Evolutionary conservation across 169 alveolate genomes (phyloP).

Genomic region (Cryptosporidium sp.): DNA sequence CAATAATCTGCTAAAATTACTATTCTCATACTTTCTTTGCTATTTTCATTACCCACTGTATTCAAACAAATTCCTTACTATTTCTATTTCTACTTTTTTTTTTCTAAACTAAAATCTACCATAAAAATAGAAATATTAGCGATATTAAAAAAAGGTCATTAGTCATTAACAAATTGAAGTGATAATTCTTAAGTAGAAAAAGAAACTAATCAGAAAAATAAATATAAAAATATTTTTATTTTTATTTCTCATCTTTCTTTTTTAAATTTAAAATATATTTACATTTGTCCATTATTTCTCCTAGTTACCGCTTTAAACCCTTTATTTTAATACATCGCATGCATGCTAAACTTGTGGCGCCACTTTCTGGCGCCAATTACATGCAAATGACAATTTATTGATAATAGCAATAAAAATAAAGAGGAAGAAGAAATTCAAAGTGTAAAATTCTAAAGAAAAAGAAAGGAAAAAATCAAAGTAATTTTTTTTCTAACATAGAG

Average conservation of each 20-base stretch:
- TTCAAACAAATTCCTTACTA: too few relatives aligned
- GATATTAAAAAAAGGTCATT: too few relatives aligned
- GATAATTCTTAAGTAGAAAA: too few relatives aligned
- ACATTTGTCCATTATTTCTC: background rate
- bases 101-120: too few relatives aligned
- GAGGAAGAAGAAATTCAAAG: conserved; percentile 24
- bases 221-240: too few relatives aligned
- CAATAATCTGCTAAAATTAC: background rate
- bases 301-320: conserved; percentile 7
- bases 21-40: background rate
- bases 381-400: conserved; percentile 21
- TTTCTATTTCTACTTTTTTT: too few relatives aligned
- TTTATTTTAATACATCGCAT: conserved; percentile 16
- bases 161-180: too few relatives aligned
- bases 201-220: too few relatives aligned
- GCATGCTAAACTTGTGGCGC: background rate
- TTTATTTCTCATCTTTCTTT: too few relatives aligned
- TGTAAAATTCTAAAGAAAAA: background rate
- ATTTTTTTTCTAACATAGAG: background rate
- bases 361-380: background rate
- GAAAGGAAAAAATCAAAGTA: background rate
- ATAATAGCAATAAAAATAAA: background rate
- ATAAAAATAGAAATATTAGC: too few relatives aligned
- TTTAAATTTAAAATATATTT: too few relatives aligned
- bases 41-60: too few relatives aligned